These are phyloP conservation scores for Pezicula neosporulosa DNA, from an alignment of 2,329 filamentous ascomycete species.

Conservation along the genomic window DNA sequence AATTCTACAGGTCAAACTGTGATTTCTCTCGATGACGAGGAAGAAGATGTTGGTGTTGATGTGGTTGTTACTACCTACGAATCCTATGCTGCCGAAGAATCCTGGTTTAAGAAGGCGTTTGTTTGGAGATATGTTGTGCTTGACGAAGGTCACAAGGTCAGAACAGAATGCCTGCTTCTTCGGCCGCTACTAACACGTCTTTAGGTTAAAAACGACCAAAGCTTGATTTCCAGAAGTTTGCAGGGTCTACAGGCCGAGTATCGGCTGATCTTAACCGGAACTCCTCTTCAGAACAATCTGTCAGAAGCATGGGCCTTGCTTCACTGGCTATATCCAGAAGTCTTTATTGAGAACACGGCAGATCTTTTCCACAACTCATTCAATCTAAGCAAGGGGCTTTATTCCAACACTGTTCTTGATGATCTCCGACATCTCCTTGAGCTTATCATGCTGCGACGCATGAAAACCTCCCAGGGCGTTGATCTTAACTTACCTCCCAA, in stretches of 20 bases:
- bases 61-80: constrained; percentile 49
- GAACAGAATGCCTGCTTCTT: not conserved
- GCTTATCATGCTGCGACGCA: constrained; percentile 54
- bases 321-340: constrained; percentile 55
- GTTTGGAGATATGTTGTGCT: constrained; percentile 49
- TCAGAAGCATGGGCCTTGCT: constrained; percentile 54
- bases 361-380: constrained; percentile 52
- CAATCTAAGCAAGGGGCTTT: constrained; percentile 49
- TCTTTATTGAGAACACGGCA: constrained; percentile 48
- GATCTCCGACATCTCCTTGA: constrained; percentile 48
- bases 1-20: constrained; percentile 14
- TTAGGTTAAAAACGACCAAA: constrained; percentile 37
- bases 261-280: constrained; percentile 35
- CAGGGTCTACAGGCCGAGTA: constrained; percentile 31
- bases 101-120: constrained; percentile 47
- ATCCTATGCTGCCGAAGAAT: constrained; percentile 38
- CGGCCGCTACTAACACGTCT: not conserved
- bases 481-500: constrained; percentile 53
- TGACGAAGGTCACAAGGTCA: constrained; percentile 50
- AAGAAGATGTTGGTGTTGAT: constrained; percentile 29
- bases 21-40: constrained; percentile 22
- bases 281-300: constrained; percentile 57
- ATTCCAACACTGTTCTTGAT: constrained; percentile 49
- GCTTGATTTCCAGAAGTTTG: constrained; percentile 25
- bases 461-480: constrained; percentile 52